Conservation (phyloP, 192 early-diverging fungal species). For the Coemansia sp. region DNA sequence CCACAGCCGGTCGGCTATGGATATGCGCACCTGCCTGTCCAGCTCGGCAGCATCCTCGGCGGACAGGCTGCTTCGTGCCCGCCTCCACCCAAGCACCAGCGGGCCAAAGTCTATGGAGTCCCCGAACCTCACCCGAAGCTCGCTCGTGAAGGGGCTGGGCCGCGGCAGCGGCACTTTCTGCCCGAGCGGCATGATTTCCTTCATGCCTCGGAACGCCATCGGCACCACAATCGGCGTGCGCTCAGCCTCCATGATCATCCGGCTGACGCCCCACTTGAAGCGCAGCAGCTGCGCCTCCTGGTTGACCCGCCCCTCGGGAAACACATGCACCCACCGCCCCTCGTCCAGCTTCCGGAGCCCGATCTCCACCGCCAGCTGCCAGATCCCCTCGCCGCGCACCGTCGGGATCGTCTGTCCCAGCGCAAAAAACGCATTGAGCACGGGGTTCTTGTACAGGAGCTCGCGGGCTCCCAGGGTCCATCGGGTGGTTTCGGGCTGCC, state of each 20-base stretch:
- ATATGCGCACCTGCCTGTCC: constrained; percentile 33
- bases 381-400: constrained; percentile 78
- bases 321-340: constrained; percentile 84
- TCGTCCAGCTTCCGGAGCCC: constrained; percentile 66
- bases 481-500: constrained; percentile 57
- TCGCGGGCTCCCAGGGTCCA: constrained; percentile 89
- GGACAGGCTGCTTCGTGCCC: constrained; percentile 14
- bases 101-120: constrained; percentile 69
- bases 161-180: constrained; percentile 39
- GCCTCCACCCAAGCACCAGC: constrained; percentile 56
- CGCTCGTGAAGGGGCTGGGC: constrained; percentile 55
- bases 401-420: constrained; percentile 81
- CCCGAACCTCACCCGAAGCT: constrained; percentile 65
- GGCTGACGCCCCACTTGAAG: constrained; percentile 86
- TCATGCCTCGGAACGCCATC: constrained; percentile 68
- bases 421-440: constrained; percentile 61
- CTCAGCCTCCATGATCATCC: constrained; percentile 79
- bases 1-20: constrained; percentile 32
- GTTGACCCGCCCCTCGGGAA: constrained; percentile 78
- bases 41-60: constrained; percentile 21
- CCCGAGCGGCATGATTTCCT: constrained; percentile 58
- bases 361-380: constrained; percentile 80
- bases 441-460: constrained; percentile 72
- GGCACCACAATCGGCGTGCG: constrained; percentile 69
- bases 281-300: constrained; percentile 45